Conservation (phyloP, 768 basidiomycete genomes). For the Leccinum barrowsii region DNA sequence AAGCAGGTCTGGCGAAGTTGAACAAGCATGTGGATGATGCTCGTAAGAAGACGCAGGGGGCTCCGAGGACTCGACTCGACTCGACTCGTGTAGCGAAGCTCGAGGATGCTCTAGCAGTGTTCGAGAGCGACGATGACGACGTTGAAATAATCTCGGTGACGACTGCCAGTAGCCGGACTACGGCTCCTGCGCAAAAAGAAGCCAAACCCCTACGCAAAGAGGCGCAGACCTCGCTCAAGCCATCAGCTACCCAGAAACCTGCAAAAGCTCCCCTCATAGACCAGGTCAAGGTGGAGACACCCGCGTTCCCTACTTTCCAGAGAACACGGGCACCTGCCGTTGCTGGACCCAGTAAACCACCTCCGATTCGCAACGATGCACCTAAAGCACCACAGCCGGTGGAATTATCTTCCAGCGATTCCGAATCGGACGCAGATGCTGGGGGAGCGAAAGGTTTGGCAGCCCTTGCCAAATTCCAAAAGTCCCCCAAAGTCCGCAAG, state of each 20-base stretch:
- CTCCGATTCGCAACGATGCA: conserved; percentile 11
- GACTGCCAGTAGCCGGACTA: conserved; percentile 11
- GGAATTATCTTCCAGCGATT: conserved; percentile 41
- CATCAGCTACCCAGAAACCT: conserved; percentile 11
- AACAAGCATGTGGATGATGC: conserved; percentile 60
- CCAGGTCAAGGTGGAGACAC: conserved; percentile 35
- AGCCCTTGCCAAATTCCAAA: conserved; percentile 56
- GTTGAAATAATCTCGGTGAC: conserved; percentile 50
- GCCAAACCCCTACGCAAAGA: conserved; percentile 18
- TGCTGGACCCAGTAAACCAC: conserved; percentile 34
- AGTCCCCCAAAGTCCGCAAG: conserved; percentile 57
- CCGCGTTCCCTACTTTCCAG: conserved; percentile 43
- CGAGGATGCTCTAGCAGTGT: conserved; percentile 61
- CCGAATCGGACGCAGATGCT: conserved; percentile 45
- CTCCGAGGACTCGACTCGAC: conserved; percentile 50
- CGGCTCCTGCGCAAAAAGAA: conserved; percentile 9
- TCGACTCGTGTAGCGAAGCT: conserved; percentile 58
- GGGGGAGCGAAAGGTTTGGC: conserved; percentile 45
- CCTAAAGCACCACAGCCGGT: conserved; percentile 4
- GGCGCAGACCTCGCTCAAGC: conserved; percentile 20
- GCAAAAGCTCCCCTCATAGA: conserved; percentile 17
- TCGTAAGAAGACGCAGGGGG: conserved; percentile 44
- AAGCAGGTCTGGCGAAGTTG: conserved; percentile 60
- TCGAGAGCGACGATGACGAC: conserved; percentile 61
- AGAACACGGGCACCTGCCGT: conserved; percentile 27